Evolutionary conservation across 352 stramenopile species (phyloP), one percentile per base, ranked within the genome.

Genomic region (Blastocystis sp.): DNA sequence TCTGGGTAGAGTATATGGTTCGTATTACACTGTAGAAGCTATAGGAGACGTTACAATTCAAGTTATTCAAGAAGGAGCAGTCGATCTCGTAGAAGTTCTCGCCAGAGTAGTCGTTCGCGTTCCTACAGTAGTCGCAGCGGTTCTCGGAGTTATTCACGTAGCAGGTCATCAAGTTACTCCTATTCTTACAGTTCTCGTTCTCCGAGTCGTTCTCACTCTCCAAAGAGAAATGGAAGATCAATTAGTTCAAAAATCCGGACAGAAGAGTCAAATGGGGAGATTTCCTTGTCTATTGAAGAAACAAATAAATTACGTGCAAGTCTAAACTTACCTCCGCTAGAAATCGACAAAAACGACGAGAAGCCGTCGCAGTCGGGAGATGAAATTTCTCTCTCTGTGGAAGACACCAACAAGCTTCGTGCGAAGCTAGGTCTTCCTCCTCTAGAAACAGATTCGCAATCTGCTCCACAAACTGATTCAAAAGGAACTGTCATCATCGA

Each of bases 361-460:
- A 3, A 76, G 50, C 50, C 50, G 11, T 59, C 90, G 1, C 76
- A 90, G 63, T n/a, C 13, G n/a, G 68, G 79, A 41, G 90, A 82
- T 11, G 90, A 91, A 65, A 90, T 91, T 37, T 90, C 73, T 4
- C 91, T 87, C 59, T 90, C 90, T 8, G 65, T 91, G 30, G 90
- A 91, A 59, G 90, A 91, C 41, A 91, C 90, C 4, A 91, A 91
- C 47, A 55, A 82, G 16, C 76, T 91, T 64, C 85, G 90, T 6
- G 66, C 70, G 11, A 11, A 66, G 20, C 76, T 91, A 5, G 90
- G 90, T 39, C 56, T 91, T 30, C 68, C 65, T 20, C 90, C 90
- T 24, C 66, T 91, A 18, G 79, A 85, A n/a, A 45, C 59, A 50
- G 55, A 76, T n/a, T 11, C 0, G 26, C 56, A 55, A 64, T 56